These are phyloP conservation scores for Apiospora phragmitis DNA, from an alignment of 2,329 filamentous ascomycete genomes.

Conservation along the genomic window DNA sequence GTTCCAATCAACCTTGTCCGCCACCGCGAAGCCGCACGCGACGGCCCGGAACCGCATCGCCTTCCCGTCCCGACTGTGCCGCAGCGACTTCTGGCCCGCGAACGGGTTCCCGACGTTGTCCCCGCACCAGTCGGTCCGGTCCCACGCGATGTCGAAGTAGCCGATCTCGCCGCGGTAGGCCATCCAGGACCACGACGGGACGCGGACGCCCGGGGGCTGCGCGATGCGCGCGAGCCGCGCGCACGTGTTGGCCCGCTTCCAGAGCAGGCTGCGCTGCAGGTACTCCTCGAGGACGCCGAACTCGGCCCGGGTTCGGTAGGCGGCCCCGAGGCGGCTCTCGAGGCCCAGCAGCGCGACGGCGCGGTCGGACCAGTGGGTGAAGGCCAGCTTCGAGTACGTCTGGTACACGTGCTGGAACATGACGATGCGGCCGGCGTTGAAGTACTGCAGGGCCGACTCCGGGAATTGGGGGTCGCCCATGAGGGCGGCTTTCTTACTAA, in stretches of 20 bases:
- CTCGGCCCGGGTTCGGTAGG: neutral
- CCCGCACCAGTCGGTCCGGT: constrained; percentile 10
- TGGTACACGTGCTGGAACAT: constrained; percentile 9
- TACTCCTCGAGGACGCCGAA: constrained; percentile 10
- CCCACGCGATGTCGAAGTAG: constrained; percentile 13
- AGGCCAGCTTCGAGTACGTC: constrained; percentile 12
- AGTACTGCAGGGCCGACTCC: neutral
- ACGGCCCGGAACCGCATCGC: neutral
- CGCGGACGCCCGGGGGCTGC: neutral
- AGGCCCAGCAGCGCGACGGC: constrained; percentile 15
- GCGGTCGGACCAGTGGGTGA: constrained; percentile 11
- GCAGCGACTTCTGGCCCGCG: neutral
- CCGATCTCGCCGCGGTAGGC: constrained; percentile 16
- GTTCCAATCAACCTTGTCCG: neutral
- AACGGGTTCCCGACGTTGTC: neutral
- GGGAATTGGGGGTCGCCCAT: constrained; percentile 16
- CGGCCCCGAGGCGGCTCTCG: constrained; percentile 7
- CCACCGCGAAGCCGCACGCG: neutral
- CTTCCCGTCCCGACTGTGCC: too few species aligned
- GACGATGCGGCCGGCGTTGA: neutral
- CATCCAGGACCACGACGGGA: constrained; percentile 18
- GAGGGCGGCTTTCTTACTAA: constrained; percentile 11
- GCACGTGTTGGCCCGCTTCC: neutral
- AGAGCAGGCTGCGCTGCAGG: constrained; percentile 11
- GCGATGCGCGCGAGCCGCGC: constrained; percentile 10